Percentiles rank a stretch among this genome's conserved stretches.
Evolutionary conservation across 2,329 filamentous ascomycete genomes (phyloP).

Genomic region (Cercospora nicotianae): DNA sequence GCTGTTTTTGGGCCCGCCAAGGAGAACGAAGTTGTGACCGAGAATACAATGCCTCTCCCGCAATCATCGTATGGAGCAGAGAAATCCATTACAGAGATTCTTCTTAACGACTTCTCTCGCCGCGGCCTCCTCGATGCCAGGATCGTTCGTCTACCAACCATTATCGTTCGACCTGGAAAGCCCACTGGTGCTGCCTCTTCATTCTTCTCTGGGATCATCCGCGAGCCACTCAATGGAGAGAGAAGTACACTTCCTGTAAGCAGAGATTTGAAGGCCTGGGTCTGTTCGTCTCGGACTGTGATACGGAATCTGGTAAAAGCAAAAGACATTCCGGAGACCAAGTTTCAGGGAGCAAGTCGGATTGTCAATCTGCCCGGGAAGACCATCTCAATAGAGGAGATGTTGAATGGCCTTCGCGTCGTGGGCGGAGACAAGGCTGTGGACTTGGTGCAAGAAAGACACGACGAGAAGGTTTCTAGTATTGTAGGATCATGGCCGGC

Average conservation of each 20-base stretch:
- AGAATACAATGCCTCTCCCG: conserved; percentile 45
- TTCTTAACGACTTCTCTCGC: conserved; percentile 11
- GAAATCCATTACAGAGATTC: conserved; percentile 3
- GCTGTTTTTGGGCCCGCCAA: conserved; percentile 48
- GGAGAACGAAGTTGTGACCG: conserved; percentile 43
- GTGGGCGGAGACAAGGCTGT: conserved; percentile 9
- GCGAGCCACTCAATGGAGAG: conserved; percentile 41
- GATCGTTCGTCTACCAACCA: conserved; percentile 46
- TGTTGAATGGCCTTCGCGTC: background rate
- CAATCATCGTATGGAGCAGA: conserved; percentile 43
- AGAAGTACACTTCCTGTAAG: background rate
- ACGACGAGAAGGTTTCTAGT: background rate
- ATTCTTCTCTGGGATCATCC: conserved; percentile 50
- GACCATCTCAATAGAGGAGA: conserved; percentile 7
- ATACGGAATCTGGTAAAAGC: conserved; percentile 10
- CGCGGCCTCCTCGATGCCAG: conserved; percentile 5
- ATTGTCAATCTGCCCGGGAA: conserved; percentile 9
- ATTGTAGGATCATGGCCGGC: background rate
- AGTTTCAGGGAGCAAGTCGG: background rate
- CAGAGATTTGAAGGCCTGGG: conserved; percentile 7
- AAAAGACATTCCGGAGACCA: conserved; percentile 8
- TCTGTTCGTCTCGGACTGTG: conserved; percentile 7
- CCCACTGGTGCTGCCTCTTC: conserved; percentile 50
- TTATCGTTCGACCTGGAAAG: conserved; percentile 48
- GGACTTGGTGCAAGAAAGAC: background rate